A percentile compares a stretch with the other conserved stretches of the same genome.
Evolutionary conservation across 2,329 filamentous ascomycete species (phyloP).

Genomic region (Arthrobotrys sphaeroides): DNA sequence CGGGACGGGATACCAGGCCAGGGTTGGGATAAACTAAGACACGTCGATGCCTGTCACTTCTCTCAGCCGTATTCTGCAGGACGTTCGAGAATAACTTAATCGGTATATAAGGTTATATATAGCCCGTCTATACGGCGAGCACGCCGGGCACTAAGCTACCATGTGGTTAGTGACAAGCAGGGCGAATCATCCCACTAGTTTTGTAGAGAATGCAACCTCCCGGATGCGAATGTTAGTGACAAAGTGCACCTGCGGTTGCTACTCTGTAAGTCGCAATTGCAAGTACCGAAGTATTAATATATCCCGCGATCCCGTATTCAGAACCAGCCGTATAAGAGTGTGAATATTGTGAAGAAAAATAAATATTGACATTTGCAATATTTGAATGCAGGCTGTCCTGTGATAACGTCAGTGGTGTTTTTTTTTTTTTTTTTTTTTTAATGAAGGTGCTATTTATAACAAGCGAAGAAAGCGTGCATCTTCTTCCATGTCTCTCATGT

Average conservation of each 20-base stretch:
- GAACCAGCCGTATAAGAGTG: neutral
- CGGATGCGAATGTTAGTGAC: neutral
- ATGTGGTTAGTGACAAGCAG: neutral
- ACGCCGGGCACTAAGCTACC: neutral
- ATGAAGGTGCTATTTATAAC: conserved; percentile 46
- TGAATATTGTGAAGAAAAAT: neutral
- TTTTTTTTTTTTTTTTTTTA: neutral
- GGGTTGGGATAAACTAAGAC: neutral
- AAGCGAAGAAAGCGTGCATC: conserved; percentile 34
- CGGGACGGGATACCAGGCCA: too few relatives aligned
- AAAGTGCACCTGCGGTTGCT: neutral
- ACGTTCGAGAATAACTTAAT: too few relatives aligned
- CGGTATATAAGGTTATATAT: neutral
- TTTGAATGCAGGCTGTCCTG: conserved; percentile 3
- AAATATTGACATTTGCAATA: too few relatives aligned
- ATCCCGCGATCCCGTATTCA: too few relatives aligned
- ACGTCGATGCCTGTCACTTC: neutral
- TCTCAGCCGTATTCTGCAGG: too few relatives aligned
- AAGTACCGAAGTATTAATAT: too few relatives aligned
- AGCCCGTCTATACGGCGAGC: neutral
- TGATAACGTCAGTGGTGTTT: conserved; percentile 2
- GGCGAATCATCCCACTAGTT: neutral
- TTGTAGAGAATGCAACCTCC: neutral
- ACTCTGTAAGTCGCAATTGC: neutral
- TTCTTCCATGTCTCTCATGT: conserved; percentile 1